Evolutionary conservation across 1,139 yeast species (phyloP).

Genomic region (Taiozyma onychis): DNA sequence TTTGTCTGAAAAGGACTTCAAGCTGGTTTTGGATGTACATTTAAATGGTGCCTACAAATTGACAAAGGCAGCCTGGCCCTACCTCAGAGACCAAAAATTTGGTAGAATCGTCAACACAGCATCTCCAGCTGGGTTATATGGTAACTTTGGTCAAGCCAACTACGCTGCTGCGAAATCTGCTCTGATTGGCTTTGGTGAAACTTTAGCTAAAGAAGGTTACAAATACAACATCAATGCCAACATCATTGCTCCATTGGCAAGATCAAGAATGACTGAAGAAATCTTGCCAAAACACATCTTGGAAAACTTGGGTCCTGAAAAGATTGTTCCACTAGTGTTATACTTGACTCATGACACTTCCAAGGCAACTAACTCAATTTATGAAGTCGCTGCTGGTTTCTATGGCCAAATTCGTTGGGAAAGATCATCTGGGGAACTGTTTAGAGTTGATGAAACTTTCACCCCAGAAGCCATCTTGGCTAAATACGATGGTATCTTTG

Average conservation of each 20-base stretch:
- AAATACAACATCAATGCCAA: slow-evolving; percentile 81
- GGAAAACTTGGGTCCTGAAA: slow-evolving; percentile 77
- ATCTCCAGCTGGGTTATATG: slow-evolving; percentile 95
- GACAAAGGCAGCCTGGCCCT: slow-evolving; percentile 91
- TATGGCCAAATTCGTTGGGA: slow-evolving; percentile 94
- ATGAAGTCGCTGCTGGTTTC: slow-evolving; percentile 93
- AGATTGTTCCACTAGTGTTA: slow-evolving; percentile 85
- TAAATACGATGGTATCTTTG: slow-evolving; percentile 58
- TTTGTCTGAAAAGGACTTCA: slow-evolving; percentile 78
- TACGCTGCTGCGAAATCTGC: slow-evolving; percentile 94
- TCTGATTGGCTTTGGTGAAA: slow-evolving; percentile 86
- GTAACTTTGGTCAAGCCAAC: slow-evolving; percentile 96
- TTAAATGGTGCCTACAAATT: slow-evolving; percentile 83
- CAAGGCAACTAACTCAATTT: slow-evolving; percentile 63
- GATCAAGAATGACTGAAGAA: slow-evolving; percentile 93
- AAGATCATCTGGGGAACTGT: slow-evolving; percentile 78
- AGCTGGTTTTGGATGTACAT: slow-evolving; percentile 79
- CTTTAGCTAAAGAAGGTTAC: slow-evolving; percentile 90
- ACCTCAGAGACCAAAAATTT: slow-evolving; percentile 74
- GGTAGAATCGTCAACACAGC: slow-evolving; percentile 91
- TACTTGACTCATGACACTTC: slow-evolving; percentile 65
- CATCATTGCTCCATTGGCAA: slow-evolving; percentile 90
- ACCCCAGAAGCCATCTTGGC: slow-evolving; percentile 83
- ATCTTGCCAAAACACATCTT: slow-evolving; percentile 82
- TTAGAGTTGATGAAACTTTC: slow-evolving; percentile 71